These are phyloP conservation scores for Mortierella antarctica DNA, from an alignment of 192 early-diverging fungal genomes.

Conservation along the genomic window DNA sequence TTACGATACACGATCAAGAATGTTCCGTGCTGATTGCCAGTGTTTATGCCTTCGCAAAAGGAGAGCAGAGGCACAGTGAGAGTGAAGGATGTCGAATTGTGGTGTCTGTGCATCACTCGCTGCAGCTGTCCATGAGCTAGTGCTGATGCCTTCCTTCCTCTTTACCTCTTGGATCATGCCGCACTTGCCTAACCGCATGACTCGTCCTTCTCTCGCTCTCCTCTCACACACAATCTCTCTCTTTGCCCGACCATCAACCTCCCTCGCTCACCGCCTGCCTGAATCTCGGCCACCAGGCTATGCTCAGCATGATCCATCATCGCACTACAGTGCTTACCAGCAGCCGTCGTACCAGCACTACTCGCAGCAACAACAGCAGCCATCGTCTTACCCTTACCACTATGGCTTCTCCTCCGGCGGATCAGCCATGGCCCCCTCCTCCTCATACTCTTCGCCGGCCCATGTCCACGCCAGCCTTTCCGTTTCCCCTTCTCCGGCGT, in stretches of 20 bases:
- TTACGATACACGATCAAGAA: not conserved
- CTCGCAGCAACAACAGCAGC: constrained; percentile 15
- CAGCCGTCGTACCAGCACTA: constrained; percentile 30
- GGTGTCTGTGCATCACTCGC: no score
- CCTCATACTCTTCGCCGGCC: constrained; percentile 31
- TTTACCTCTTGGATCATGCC: no score
- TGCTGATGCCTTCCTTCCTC: no score
- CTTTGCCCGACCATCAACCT: constrained; percentile 12
- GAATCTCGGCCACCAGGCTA: constrained; percentile 22
- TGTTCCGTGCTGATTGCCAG: no score
- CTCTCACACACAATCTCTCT: not conserved
- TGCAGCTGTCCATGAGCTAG: no score
- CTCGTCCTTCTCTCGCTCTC: not conserved
- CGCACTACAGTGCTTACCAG: constrained; percentile 28
- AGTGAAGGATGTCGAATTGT: no score
- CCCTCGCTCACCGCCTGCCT: constrained; percentile 8
- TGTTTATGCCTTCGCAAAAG: no score
- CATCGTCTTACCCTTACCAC: constrained; percentile 13
- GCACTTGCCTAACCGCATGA: no score
- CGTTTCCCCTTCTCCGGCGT: constrained; percentile 20
- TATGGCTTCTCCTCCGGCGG: constrained; percentile 26
- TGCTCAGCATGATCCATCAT: constrained; percentile 33
- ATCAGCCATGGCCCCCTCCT: constrained; percentile 25
- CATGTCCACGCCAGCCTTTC: constrained; percentile 40
- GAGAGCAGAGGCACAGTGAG: no score